Base-by-base conservation (phyloP, 1,284 basidiomycete genomes). In the Naganishia albida region DNA sequence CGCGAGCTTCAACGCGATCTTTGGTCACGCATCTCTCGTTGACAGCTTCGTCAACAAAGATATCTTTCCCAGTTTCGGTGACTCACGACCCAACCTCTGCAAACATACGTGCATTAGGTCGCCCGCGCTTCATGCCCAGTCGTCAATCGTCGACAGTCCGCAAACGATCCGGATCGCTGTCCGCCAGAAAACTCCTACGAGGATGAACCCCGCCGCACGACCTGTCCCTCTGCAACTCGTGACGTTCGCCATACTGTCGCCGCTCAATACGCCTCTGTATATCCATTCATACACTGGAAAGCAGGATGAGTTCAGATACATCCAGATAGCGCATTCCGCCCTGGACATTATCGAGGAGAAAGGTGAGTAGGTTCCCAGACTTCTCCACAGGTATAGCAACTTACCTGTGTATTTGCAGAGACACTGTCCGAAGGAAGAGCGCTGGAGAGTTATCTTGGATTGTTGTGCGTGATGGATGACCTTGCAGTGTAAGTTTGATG, bases 401-500 rank as follows among this genome's bases (percentile, higher is more conserved):
- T 49, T 12, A 13, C 13, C 13, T 40, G 18, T 25, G 4, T 8
- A n/a, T 15, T 38, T 44, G 10, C 38, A 63, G 60, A 62, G 25
- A 16, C 52, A 1, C 10, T 46, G 25, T 18, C 38, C 23, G 43
- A 49, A 16, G 40, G 40, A 1, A 56, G 51, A 28, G 54, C 39
- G 8, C 39, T 40, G 25, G 77, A 78, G 52, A 71, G 70, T 18
- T 78, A 76, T 54, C 72, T 80, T n/a, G 78, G 77, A 30, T 64
- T 80, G n/a, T 66, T 80, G 34, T 78, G 77, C 66, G 78, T 75
- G 63, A 78, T 80, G 76, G 78, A 80, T 65, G 78, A 80, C 63
- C 76, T 78, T 73, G 78, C 77, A 1, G 75, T 78, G 78, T 80
- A 67, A 64, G 77, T 74, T n/a, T 12, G 15, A 7, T 15, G 18